Percentiles rank a stretch among this genome's conserved stretches.
These are phyloP conservation scores for Solanum medicagineum DNA, from an alignment of 257 asterid genomes.

Conservation along the genomic window DNA sequence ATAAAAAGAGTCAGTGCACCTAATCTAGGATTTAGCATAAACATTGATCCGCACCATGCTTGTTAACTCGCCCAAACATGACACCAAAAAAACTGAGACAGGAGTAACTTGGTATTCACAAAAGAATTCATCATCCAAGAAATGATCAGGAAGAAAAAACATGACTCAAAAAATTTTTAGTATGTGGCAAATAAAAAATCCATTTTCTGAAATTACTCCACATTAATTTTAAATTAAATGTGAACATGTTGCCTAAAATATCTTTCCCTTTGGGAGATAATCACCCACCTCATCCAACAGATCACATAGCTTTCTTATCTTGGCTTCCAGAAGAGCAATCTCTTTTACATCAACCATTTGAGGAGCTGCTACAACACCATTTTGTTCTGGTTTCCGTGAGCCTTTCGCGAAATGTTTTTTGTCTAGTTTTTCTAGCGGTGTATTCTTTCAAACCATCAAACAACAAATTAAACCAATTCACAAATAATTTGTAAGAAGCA, in stretches of 20 bases:
- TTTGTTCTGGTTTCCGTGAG: conserved; percentile 37
- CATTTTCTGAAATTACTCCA: neutral
- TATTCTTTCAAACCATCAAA: conserved; percentile 37
- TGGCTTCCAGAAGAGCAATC: conserved; percentile 77
- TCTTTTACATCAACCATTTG: conserved; percentile 54
- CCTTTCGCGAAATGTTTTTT: conserved; percentile 76
- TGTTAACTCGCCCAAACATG: neutral
- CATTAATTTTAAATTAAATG: neutral
- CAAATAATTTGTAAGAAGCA: neutral
- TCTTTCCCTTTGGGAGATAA: neutral
- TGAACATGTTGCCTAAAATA: neutral
- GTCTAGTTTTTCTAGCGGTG: conserved; percentile 75
- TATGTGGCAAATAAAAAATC: neutral
- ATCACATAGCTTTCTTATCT: conserved; percentile 67
- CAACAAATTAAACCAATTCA: conserved; percentile 1
- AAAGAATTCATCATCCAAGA: too few species aligned
- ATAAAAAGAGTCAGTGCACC: neutral
- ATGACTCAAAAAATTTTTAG: neutral
- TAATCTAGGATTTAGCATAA: neutral
- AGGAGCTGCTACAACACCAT: conserved; percentile 28
- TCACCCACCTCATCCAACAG: conserved; percentile 60
- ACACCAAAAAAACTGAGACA: neutral
- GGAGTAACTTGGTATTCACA: too few species aligned
- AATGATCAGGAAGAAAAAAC: neutral
- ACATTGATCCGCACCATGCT: neutral